phyloP scores from a whole-genome alignment of 1,284 basidiomycete species.

The Tilletia indica region DNA sequence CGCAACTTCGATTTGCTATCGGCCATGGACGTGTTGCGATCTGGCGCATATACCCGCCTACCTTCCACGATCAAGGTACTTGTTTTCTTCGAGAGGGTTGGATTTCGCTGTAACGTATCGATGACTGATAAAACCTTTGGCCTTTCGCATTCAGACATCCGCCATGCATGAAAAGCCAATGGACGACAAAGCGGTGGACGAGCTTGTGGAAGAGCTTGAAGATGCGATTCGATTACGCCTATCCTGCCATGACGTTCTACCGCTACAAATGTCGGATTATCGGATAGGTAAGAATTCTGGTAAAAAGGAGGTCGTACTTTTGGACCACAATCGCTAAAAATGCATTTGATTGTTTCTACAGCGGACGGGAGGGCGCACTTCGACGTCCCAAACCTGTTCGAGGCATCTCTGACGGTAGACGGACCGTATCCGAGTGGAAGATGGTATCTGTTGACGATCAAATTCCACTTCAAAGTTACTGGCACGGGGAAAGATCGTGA shows the following conservation, averaged over 20 bases:
- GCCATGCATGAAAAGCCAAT: constrained; percentile 61
- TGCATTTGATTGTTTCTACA: not conserved
- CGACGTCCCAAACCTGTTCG: constrained; percentile 71
- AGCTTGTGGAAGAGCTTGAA: constrained; percentile 71
- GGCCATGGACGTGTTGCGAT: constrained; percentile 78
- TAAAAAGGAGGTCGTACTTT: too few relatives aligned
- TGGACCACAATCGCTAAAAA: too few relatives aligned
- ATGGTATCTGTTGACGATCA: constrained; percentile 50
- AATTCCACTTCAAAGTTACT: constrained; percentile 39
- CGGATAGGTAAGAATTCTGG: constrained; percentile 63
- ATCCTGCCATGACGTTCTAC: constrained; percentile 51
- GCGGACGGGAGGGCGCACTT: constrained; percentile 77
- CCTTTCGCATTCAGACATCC: constrained; percentile 18
- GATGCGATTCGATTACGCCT: constrained; percentile 73
- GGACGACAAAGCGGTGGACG: constrained; percentile 67
- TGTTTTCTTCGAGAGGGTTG: constrained; percentile 20
- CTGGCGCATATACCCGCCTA: constrained; percentile 75
- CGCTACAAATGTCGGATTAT: constrained; percentile 61
- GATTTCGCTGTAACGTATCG: not conserved
- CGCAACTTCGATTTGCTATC: constrained; percentile 86
- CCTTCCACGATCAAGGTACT: constrained; percentile 73
- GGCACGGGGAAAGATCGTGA: constrained; percentile 28
- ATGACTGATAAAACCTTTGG: not conserved
- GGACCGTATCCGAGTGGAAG: constrained; percentile 60
- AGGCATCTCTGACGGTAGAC: constrained; percentile 69